phyloP scores from a whole-genome alignment of 2,329 filamentous ascomycete genomes.

The Falciphora oryzae region DNA sequence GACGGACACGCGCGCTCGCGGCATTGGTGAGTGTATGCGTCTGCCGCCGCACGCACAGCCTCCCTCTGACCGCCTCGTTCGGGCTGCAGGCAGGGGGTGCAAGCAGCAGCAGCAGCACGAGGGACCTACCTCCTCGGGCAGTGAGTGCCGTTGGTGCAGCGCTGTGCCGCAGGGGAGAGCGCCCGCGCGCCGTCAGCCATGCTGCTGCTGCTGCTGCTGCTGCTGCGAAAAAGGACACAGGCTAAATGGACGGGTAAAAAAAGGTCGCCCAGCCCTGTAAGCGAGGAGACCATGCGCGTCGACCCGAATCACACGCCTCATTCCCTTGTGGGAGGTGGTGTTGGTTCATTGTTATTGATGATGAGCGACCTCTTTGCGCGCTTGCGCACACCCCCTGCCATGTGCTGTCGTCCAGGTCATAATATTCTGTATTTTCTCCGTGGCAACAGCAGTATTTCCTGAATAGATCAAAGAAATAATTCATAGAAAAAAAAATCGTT shows the following conservation, averaged over 20 bases:
- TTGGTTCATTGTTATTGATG: no score
- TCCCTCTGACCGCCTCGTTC: not conserved
- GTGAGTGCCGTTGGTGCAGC: not conserved
- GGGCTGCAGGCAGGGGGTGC: no score
- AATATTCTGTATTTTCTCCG: not conserved
- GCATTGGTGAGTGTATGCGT: not conserved
- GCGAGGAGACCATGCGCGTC: not conserved
- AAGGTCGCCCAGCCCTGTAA: not conserved
- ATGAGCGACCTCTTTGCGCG: no score
- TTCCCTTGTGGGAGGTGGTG: no score
- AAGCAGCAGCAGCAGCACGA: no score
- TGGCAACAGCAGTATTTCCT: not conserved
- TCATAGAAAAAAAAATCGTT: not conserved
- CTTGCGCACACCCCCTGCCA: not conserved
- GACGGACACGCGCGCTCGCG: not conserved
- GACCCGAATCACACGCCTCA: conserved; percentile 1
- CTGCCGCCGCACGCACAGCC: not conserved
- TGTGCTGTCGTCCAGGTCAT: not conserved
- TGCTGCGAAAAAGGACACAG: not conserved
- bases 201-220: no score
- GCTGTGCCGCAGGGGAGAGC: no score
- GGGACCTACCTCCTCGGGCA: not conserved
- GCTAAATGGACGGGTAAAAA: conserved; percentile 1
- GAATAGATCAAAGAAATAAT: no score
- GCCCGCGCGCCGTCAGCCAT: no score